Evolutionary conservation across 371 early-diverging fungal species (phyloP).

Genomic region (Apophysomyces trapeziformis): DNA sequence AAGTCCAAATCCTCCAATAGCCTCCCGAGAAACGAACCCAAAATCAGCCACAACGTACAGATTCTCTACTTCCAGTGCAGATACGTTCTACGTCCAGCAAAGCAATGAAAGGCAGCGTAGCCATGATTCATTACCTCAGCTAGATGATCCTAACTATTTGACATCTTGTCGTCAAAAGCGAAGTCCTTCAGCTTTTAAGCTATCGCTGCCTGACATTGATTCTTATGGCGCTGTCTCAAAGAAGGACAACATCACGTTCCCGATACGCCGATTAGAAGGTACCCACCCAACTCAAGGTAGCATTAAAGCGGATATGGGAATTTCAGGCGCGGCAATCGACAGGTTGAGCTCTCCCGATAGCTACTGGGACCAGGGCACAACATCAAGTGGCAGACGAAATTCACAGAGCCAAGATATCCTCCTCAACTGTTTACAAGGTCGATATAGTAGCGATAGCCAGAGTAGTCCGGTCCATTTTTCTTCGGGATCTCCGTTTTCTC

Average conservation of each 20-base stretch:
- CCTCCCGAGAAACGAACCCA: neutral
- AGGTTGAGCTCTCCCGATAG: neutral
- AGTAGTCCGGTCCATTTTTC: neutral
- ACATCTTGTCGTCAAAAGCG: neutral
- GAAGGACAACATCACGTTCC: neutral
- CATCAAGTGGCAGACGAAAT: neutral
- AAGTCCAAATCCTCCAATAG: neutral
- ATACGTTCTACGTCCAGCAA: neutral
- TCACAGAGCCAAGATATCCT: neutral
- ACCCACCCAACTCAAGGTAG: neutral
- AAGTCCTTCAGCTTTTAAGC: neutral
- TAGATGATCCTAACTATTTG: neutral
- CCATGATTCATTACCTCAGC: neutral
- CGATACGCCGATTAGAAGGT: neutral
- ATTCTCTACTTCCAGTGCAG: neutral
- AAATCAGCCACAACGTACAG: neutral
- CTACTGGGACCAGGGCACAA: neutral
- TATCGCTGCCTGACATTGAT: neutral
- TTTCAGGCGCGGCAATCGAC: neutral
- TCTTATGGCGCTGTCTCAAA: neutral
- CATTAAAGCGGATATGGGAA: neutral
- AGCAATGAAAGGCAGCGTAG: neutral
- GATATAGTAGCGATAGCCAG: neutral
- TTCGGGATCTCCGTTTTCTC: neutral
- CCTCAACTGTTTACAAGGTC: neutral